Percentiles rank a stretch among this genome's conserved stretches.
phyloP scores from a whole-genome alignment of 176 grass and related monocot genomes.

The Phoenix roebelenii region DNA sequence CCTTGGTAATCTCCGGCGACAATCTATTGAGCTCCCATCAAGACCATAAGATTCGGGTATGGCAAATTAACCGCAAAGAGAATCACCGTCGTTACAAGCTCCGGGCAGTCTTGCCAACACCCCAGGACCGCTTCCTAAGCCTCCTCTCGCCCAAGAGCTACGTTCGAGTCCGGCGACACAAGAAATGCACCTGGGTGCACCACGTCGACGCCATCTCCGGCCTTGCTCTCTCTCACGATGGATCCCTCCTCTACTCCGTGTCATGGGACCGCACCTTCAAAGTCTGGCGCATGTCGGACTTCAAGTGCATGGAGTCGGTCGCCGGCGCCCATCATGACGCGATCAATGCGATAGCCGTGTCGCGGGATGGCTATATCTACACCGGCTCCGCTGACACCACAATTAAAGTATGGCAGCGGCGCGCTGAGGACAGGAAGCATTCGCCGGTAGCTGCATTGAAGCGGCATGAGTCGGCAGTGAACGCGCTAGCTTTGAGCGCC shows the following conservation, averaged over 20 bases:
- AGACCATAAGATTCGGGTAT: conserved; percentile 64
- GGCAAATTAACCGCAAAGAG: conserved; percentile 5
- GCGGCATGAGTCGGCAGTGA: conserved; percentile 46
- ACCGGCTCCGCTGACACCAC: conserved; percentile 50
- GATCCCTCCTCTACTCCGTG: conserved; percentile 59
- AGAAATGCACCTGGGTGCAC: conserved; percentile 57
- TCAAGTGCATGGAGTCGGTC: conserved; percentile 49
- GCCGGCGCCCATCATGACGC: conserved; percentile 48
- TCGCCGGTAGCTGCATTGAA: conserved; percentile 27
- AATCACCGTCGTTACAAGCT: conserved; percentile 8
- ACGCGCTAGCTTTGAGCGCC: conserved; percentile 42
- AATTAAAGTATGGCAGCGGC: conserved; percentile 42
- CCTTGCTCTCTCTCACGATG: conserved; percentile 42
- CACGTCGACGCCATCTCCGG: conserved; percentile 60
- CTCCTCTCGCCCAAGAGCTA: conserved; percentile 40
- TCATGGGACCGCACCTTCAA: conserved; percentile 83
- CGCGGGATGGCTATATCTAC: conserved; percentile 39
- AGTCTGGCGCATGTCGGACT: conserved; percentile 37
- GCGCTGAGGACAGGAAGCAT: conserved; percentile 20
- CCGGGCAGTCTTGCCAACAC: conserved; percentile 45
- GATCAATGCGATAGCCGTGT: conserved; percentile 60
- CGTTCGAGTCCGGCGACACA: conserved; percentile 50
- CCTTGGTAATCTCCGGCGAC: conserved; percentile 23
- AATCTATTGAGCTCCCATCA: conserved; percentile 63
- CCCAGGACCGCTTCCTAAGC: conserved; percentile 35